These are phyloP conservation scores for Kwoniella sp. DNA, from an alignment of 768 basidiomycete species.

Conservation along the genomic window DNA sequence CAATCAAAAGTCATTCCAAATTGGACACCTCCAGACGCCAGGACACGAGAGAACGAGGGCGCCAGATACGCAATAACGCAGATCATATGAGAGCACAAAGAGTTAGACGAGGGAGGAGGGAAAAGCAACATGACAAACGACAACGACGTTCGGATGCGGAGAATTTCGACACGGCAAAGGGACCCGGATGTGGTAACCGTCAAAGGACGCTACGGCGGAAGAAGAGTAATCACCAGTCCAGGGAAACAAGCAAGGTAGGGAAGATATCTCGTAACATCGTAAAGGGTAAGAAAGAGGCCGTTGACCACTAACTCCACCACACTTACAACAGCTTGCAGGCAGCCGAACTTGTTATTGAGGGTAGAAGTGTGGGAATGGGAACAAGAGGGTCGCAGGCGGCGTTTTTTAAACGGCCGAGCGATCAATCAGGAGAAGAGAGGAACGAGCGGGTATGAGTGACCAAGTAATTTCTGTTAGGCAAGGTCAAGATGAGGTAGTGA, in stretches of 20 bases:
- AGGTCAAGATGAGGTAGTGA: background rate
- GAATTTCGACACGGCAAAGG: constrained; percentile 25
- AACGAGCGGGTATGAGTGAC: background rate
- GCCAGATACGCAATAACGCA: background rate
- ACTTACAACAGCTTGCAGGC: background rate
- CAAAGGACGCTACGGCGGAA: background rate
- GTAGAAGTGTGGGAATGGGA: constrained; percentile 2
- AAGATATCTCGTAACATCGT: background rate
- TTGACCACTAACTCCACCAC: background rate
- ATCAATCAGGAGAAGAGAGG: background rate
- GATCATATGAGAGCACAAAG: constrained; percentile 5
- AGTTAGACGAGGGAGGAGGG: background rate
- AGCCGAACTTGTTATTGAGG: background rate
- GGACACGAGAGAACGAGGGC: background rate
- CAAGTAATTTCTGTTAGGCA: too few species aligned
- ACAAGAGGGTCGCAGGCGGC: background rate
- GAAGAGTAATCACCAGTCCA: background rate
- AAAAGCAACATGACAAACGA: constrained; percentile 1
- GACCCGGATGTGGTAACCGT: constrained; percentile 26
- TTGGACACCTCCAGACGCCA: constrained; percentile 7
- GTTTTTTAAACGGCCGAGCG: background rate
- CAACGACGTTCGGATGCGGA: constrained; percentile 21
- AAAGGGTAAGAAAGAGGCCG: constrained; percentile 1
- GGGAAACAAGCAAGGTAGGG: background rate
- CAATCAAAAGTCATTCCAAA: constrained; percentile 1